Percentiles rank a stretch among this genome's conserved stretches.
phyloP scores from a whole-genome alignment of 371 early-diverging fungal genomes.

The Globomyces sp. region DNA sequence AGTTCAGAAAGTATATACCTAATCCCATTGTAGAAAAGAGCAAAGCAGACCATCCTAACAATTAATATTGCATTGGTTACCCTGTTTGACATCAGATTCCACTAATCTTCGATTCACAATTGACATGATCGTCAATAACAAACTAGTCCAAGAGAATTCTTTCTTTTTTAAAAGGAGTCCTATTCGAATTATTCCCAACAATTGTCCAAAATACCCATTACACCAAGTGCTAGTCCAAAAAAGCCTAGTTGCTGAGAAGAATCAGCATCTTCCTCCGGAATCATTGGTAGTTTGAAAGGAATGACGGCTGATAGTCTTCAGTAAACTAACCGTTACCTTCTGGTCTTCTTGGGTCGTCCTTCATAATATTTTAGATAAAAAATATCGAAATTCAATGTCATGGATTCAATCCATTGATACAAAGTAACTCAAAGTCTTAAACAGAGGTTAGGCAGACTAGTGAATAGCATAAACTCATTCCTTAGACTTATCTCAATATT shows the following conservation, averaged over 20 bases:
- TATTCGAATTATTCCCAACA: too few relatives aligned
- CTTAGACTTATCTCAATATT: too few relatives aligned
- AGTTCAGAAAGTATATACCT: too few relatives aligned
- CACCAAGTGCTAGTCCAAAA: background rate
- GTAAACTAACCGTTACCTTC: background rate
- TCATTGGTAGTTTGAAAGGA: conserved; percentile 7
- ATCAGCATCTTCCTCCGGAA: conserved; percentile 3
- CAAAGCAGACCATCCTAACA: conserved; percentile 3
- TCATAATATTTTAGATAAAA: too few relatives aligned
- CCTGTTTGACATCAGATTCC: background rate
- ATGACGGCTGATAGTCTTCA: background rate
- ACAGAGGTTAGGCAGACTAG: too few relatives aligned
- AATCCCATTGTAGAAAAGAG: background rate
- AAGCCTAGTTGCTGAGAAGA: background rate
- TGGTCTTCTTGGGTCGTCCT: conserved; percentile 5
- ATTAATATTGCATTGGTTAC: too few relatives aligned
- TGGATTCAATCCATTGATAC: too few relatives aligned
- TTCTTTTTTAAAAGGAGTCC: background rate
- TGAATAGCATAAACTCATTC: too few relatives aligned
- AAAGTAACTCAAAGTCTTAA: too few relatives aligned
- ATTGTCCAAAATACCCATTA: background rate
- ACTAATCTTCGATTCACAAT: conserved; percentile 2
- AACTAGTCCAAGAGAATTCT: background rate
- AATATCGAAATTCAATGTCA: too few relatives aligned
- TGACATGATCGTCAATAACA: conserved; percentile 1